These are phyloP conservation scores for Boletus patriciae DNA, from an alignment of 768 basidiomycete species.

Conservation along the genomic window DNA sequence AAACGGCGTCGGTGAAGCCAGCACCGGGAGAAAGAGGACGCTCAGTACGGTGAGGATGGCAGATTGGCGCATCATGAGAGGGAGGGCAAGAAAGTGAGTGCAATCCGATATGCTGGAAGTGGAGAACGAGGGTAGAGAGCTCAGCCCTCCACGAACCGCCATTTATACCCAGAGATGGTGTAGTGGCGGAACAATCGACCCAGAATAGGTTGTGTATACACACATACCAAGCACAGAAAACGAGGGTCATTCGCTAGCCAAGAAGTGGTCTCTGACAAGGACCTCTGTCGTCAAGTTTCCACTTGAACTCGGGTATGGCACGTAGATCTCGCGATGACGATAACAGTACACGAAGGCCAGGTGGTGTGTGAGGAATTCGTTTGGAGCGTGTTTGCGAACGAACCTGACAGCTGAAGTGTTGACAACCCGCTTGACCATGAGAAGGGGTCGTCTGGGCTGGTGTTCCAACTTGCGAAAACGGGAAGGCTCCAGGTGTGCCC, in stretches of 20 bases:
- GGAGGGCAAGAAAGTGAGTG: neutral
- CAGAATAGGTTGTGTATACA: slow-evolving; percentile 9
- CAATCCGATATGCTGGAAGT: too few relatives aligned
- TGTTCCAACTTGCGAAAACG: neutral
- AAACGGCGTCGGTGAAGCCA: slow-evolving; percentile 37
- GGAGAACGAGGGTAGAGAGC: neutral
- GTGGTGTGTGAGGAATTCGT: neutral
- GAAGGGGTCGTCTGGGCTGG: neutral
- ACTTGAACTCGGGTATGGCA: too few relatives aligned
- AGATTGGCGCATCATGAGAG: slow-evolving; percentile 13
- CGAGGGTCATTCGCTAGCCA: too few relatives aligned
- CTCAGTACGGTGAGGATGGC: slow-evolving; percentile 39
- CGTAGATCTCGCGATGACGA: neutral
- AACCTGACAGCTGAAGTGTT: neutral
- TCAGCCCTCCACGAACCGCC: neutral
- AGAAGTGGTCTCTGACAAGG: too few relatives aligned
- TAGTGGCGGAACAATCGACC: too few relatives aligned
- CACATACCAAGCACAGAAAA: too few relatives aligned
- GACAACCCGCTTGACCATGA: neutral
- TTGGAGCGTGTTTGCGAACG: neutral
- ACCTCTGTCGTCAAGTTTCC: too few relatives aligned
- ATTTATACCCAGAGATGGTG: too few relatives aligned
- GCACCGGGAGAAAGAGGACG: slow-evolving; percentile 39
- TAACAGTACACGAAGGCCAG: neutral
- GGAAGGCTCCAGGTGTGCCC: neutral